Evolutionary conservation across 2,329 filamentous ascomycete species (phyloP), one percentile per base, ranked within the genome.

Genomic region (Penicillium janthinellum): DNA sequence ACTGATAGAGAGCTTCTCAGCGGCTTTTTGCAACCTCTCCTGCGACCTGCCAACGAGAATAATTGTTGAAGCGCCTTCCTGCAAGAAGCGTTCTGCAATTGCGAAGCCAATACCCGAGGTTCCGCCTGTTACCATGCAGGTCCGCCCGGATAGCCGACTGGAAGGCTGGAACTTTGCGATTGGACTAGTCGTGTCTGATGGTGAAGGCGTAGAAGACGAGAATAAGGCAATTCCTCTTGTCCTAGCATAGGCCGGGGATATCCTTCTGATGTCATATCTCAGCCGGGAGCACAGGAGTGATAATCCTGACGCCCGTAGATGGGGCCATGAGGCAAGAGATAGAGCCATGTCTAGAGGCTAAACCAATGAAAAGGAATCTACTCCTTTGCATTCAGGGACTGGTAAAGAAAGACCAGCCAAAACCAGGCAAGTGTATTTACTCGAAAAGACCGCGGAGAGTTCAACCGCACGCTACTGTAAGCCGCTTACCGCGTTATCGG

Each of bases 81-180:
- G 70, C 20, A 89, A 85, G 69, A 92, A 90, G n/a, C 84, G 81
- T 39, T 78, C 74, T 10, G 89, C 89, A 56, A 92, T 89, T 54
- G 86, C 84, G 44, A 82, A 79, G 47, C 90, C 90, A 66, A 92
- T 91, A 55, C 88, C 86, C 20, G 88, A 86, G 45, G 88, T 89
- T 20, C 84, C 89, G 50, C 90, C 90, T 2, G 89, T 90, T 54
- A 92, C 81, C 70, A 90, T 79, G 54, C 76, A 78, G 57, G 70
- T 78, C 28, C 75, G 68, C 34, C 74, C 73, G 25, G 62, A 55
- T n/a, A 79, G 67, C 37, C 71, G 68, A 22, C 58, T 61, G n/a
- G 68, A 61, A 34, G 65, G 50, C 38, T 59, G 51, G 45, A 66
- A 60, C 1, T n/a, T 15, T 41, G 41, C 8, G 14, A 38, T n/a